Conservation (phyloP, 208 protist genomes). For the Acanthamoeba castellanii region DNA sequence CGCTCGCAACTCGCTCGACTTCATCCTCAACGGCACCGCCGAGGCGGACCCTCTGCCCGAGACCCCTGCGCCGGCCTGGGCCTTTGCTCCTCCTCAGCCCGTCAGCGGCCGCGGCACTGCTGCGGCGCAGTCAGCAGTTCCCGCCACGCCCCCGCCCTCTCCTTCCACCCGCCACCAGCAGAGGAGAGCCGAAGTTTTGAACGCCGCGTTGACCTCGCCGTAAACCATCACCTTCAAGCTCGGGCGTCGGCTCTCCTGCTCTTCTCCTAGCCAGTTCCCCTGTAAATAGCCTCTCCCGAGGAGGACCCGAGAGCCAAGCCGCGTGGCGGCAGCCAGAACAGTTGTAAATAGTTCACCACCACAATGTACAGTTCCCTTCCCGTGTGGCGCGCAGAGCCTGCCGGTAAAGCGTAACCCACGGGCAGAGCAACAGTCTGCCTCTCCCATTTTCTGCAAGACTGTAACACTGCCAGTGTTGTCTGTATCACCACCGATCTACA, state of each 20-base stretch:
- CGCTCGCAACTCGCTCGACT: constrained; percentile 32
- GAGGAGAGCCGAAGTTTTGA: constrained; percentile 34
- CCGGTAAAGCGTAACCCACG: too few relatives aligned
- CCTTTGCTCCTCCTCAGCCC: background rate
- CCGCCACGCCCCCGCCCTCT: constrained; percentile 19
- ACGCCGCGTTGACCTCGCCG: background rate
- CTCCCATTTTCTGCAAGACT: too few relatives aligned
- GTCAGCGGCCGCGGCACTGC: background rate
- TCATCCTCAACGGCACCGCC: constrained; percentile 31
- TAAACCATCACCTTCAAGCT: background rate
- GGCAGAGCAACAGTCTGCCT: too few relatives aligned
- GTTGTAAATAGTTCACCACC: too few relatives aligned
- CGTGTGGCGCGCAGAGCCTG: too few relatives aligned
- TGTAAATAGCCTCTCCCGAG: background rate
- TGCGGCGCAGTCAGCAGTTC: background rate
- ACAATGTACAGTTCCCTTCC: background rate
- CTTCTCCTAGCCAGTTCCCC: background rate
- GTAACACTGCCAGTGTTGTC: too few relatives aligned
- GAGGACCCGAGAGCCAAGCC: too few relatives aligned
- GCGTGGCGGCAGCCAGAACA: too few relatives aligned
- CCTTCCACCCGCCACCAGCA: background rate
- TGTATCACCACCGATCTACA: too few relatives aligned
- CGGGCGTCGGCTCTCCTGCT: background rate
- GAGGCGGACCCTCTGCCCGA: background rate
- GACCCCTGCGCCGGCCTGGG: background rate